phyloP scores from a whole-genome alignment of 1,284 basidiomycete genomes.

The Lentinus polychrous region DNA sequence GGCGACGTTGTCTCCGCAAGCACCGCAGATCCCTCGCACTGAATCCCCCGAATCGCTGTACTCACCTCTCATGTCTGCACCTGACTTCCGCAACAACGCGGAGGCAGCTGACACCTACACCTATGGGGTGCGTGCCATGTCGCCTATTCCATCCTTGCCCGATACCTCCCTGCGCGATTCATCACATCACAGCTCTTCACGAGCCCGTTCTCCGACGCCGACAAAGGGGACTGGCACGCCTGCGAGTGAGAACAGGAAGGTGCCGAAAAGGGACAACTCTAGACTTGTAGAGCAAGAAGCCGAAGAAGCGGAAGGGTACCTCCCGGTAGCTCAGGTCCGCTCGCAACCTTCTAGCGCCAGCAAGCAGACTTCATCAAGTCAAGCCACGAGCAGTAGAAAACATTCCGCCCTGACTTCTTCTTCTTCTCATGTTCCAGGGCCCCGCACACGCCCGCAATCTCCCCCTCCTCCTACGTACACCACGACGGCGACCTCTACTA shows the following conservation, averaged over 20 bases:
- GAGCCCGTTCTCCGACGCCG: slow-evolving; percentile 4
- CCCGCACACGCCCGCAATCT: slow-evolving; percentile 1
- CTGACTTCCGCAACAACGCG: too few relatives aligned
- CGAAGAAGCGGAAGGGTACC: slow-evolving; percentile 12
- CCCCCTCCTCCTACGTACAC: neutral
- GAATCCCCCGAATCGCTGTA: neutral
- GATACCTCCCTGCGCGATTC: neutral
- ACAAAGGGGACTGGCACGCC: neutral
- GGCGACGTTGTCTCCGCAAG: neutral
- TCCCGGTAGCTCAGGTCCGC: slow-evolving; percentile 19
- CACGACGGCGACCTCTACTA: neutral
- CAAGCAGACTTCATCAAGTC: slow-evolving; percentile 7
- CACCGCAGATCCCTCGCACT: neutral
- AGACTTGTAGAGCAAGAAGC: slow-evolving; percentile 2
- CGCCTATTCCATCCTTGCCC: neutral
- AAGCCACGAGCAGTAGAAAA: slow-evolving; percentile 1
- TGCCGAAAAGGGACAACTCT: slow-evolving; percentile 13
- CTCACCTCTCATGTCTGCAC: too few relatives aligned
- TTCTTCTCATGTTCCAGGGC: neutral
- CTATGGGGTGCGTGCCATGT: neutral
- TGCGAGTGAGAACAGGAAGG: neutral
- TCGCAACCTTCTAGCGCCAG: slow-evolving; percentile 10
- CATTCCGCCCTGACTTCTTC: neutral
- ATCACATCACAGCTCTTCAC: neutral
- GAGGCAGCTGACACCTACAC: too few relatives aligned